phyloP scores from a whole-genome alignment of 2,329 filamentous ascomycete species.

The Dothiorella sarmentorum region DNA sequence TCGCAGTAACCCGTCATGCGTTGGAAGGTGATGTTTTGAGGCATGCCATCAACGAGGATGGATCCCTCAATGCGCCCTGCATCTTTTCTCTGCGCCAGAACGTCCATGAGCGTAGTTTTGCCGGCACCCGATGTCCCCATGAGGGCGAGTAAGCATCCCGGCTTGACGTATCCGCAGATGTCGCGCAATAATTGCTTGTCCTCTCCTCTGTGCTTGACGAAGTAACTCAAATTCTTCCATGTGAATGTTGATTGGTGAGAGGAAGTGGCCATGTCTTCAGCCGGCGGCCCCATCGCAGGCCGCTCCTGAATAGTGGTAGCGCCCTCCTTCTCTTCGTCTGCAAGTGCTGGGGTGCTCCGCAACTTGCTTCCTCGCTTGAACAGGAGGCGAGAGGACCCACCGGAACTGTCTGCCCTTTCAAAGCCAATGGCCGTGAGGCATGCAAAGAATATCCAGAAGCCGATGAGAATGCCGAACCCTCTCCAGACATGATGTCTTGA shows the following conservation, averaged over 20 bases:
- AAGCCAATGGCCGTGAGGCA: background rate
- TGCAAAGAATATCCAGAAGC: constrained; percentile 60
- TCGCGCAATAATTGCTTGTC: constrained; percentile 51
- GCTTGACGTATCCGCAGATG: constrained; percentile 54
- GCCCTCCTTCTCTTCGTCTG: constrained; percentile 34
- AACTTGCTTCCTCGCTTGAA: background rate
- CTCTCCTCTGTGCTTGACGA: constrained; percentile 51
- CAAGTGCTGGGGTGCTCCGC: background rate
- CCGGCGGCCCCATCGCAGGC: background rate
- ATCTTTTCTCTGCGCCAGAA: constrained; percentile 33
- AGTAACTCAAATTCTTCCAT: constrained; percentile 50
- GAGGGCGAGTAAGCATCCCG: constrained; percentile 50
- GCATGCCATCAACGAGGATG: constrained; percentile 39
- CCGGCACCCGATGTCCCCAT: constrained; percentile 39
- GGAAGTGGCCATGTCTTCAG: background rate
- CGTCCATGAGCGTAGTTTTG: constrained; percentile 38
- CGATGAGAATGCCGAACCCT: constrained; percentile 68
- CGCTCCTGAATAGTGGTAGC: constrained; percentile 19
- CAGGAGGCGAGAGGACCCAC: background rate
- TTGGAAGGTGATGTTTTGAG: constrained; percentile 34
- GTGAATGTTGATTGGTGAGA: background rate
- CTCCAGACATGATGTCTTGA: constrained; percentile 51
- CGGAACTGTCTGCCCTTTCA: background rate
- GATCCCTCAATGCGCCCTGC: constrained; percentile 38
- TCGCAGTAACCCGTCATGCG: constrained; percentile 39